phyloP scores from a whole-genome alignment of 495 filamentous ascomycete genomes.

The Penicillium soppii region DNA sequence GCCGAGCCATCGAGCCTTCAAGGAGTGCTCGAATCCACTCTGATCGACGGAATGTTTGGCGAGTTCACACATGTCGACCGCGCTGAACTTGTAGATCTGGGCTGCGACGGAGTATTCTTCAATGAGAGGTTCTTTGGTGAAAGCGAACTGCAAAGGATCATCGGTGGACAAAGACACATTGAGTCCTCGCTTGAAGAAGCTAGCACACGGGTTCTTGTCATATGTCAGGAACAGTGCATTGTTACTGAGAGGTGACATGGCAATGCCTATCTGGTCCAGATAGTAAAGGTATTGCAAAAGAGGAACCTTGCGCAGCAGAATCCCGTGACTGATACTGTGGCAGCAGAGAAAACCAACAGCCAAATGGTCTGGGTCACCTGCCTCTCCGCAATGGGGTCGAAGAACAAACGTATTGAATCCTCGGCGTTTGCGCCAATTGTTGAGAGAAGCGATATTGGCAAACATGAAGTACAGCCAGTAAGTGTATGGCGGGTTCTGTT shows the following conservation, averaged over 20 bases:
- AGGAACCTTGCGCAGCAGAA: slow-evolving; percentile 90
- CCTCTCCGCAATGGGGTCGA: slow-evolving; percentile 94
- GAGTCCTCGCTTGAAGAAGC: slow-evolving; percentile 89
- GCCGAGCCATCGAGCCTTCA: slow-evolving; percentile 92
- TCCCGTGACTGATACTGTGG: slow-evolving; percentile 95
- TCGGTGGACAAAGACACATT: slow-evolving; percentile 97
- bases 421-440: slow-evolving; percentile 82
- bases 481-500: slow-evolving; percentile 95
- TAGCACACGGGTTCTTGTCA: slow-evolving; percentile 92
- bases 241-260: slow-evolving; percentile 98
- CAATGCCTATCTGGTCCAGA: slow-evolving; percentile 95
- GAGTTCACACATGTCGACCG: slow-evolving; percentile 98
- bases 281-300: slow-evolving; percentile 97
- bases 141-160: slow-evolving; percentile 96
- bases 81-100: slow-evolving; percentile 96
- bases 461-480: slow-evolving; percentile 99
- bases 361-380: slow-evolving; percentile 93
- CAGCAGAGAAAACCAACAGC: slow-evolving; percentile 90
- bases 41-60: slow-evolving; percentile 94
- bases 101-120: slow-evolving; percentile 98
- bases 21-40: slow-evolving; percentile 83
- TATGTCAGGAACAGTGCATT: slow-evolving; percentile 97
- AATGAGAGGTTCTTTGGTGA: slow-evolving; percentile 96
- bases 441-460: slow-evolving; percentile 89
- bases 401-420: slow-evolving; percentile 96